These are phyloP conservation scores for Arxiozyma slooffiae DNA, from an alignment of 1,139 yeast species.

Conservation along the genomic window DNA sequence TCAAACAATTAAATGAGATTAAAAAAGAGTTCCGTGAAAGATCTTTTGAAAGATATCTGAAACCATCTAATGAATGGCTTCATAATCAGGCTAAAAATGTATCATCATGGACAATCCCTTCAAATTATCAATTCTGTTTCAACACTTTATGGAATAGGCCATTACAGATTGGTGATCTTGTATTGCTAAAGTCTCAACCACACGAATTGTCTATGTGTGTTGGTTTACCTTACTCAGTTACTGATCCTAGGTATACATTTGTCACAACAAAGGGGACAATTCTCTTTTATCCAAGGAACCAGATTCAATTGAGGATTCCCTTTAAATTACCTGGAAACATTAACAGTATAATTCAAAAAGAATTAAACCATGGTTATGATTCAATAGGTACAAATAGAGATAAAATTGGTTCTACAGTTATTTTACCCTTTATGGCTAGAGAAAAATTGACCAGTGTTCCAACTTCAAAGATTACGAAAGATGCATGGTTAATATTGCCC, in stretches of 20 bases:
- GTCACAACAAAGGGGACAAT: conserved; percentile 50
- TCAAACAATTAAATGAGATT: conserved; percentile 19
- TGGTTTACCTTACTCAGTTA: conserved; percentile 34
- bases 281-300: conserved; percentile 38
- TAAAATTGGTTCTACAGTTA: conserved; percentile 15
- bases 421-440: conserved; percentile 23
- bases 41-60: conserved; percentile 15
- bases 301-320: conserved; percentile 47
- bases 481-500: conserved; percentile 33
- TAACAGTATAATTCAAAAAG: conserved; percentile 26
- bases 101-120: neutral
- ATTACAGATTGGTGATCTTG: conserved; percentile 38
- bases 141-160: neutral
- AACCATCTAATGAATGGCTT: conserved; percentile 25
- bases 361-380: conserved; percentile 16
- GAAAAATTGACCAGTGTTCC: conserved; percentile 24
- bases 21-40: conserved; percentile 14
- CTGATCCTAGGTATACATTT: conserved; percentile 45
- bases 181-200: conserved; percentile 33
- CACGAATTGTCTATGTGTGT: conserved; percentile 37
- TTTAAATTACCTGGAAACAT: conserved; percentile 14
- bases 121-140: neutral
- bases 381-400: conserved; percentile 30
- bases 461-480: conserved; percentile 20
- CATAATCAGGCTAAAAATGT: neutral